Evolutionary conservation across 1,139 yeast genomes (phyloP).

Genomic region (Saccharomyces hybrid): DNA sequence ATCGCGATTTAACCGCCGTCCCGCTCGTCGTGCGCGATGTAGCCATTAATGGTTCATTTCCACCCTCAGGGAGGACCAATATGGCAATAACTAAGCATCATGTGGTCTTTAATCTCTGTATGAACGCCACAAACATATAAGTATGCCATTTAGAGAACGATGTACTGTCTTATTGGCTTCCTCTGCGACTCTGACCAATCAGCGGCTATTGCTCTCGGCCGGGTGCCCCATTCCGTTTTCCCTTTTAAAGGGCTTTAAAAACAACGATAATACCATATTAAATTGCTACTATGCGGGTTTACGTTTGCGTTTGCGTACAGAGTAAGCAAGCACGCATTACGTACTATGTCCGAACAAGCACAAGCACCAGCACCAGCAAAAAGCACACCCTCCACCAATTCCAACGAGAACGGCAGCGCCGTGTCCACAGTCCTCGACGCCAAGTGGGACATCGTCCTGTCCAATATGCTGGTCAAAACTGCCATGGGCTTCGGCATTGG

Average conservation of each 20-base stretch:
- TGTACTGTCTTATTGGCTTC: background rate
- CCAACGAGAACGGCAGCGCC: background rate
- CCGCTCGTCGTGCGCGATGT: background rate
- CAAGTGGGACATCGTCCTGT: slow-evolving; percentile 95
- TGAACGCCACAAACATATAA: background rate
- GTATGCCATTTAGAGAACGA: background rate
- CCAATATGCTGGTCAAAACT: slow-evolving; percentile 89
- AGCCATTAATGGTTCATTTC: background rate
- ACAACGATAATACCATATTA: background rate
- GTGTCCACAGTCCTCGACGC: slow-evolving; percentile 53
- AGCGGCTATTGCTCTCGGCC: background rate
- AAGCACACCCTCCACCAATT: background rate
- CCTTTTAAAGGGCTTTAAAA: background rate
- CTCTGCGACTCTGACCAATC: background rate
- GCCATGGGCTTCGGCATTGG: slow-evolving; percentile 98
- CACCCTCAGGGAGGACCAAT: too few relatives aligned
- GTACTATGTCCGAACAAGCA: slow-evolving; percentile 6
- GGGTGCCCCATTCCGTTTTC: background rate
- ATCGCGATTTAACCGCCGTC: background rate
- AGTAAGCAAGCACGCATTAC: background rate
- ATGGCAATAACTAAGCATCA: background rate
- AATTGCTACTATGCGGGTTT: background rate
- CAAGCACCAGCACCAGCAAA: background rate
- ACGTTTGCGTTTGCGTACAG: background rate
- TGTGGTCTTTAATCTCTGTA: too few relatives aligned